A percentile compares a stretch with the other conserved stretches of the same genome.
Evolutionary conservation across 2,329 filamentous ascomycete genomes (phyloP).

Genomic region (Claviceps sp.): DNA sequence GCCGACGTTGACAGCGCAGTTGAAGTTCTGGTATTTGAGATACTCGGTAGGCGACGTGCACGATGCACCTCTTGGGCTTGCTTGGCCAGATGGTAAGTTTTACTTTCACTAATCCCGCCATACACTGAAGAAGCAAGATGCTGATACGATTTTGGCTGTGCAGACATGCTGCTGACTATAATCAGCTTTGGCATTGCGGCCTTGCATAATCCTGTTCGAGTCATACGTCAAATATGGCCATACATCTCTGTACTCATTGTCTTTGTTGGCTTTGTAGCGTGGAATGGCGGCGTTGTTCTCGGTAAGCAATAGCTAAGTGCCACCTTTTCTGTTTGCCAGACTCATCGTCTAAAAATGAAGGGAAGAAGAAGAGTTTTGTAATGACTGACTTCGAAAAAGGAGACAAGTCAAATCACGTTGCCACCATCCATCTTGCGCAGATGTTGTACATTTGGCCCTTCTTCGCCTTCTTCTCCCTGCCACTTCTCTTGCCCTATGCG

Average conservation of each 20-base stretch:
- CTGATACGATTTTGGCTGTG: not conserved
- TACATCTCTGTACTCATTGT: slow-evolving; percentile 48
- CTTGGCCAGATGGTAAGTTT: slow-evolving; percentile 36
- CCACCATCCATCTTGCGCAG: slow-evolving; percentile 77
- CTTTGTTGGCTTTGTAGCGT: slow-evolving; percentile 65
- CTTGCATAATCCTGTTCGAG: slow-evolving; percentile 30
- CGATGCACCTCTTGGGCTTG: slow-evolving; percentile 34
- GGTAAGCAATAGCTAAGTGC: slow-evolving; percentile 33
- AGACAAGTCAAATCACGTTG: slow-evolving; percentile 88
- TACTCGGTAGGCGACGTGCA: slow-evolving; percentile 41
- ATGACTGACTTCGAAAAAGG: slow-evolving; percentile 32
- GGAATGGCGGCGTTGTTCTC: slow-evolving; percentile 86
- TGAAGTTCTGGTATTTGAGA: slow-evolving; percentile 26
- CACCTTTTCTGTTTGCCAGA: too few relatives aligned
- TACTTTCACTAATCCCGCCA: rapidly evolving
- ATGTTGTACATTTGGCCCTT: slow-evolving; percentile 94
- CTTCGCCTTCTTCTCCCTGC: slow-evolving; percentile 77
- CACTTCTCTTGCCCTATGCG: slow-evolving; percentile 48
- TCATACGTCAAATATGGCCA: slow-evolving; percentile 40
- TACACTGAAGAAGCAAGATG: not conserved
- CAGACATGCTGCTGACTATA: slow-evolving; percentile 42
- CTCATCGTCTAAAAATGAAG: not conserved
- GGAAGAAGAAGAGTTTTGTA: not conserved
- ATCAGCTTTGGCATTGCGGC: slow-evolving; percentile 52
- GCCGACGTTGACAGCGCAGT: slow-evolving; percentile 19